Conservation (phyloP, 2,329 filamentous ascomycete genomes). For the Canariomyces notabilis region DNA sequence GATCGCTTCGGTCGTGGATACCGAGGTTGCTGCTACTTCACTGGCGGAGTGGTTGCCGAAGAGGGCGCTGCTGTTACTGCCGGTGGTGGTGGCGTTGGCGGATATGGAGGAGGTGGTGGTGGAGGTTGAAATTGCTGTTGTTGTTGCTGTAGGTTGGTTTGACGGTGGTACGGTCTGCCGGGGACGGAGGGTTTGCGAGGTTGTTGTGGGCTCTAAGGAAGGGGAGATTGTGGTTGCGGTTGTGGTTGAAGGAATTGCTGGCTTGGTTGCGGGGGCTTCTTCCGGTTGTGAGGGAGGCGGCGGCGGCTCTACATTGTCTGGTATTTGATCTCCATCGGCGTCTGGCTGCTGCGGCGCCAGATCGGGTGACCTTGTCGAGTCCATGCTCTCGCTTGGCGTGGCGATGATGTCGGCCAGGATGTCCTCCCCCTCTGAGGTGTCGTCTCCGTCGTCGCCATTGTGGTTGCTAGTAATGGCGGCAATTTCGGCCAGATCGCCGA, state of each 20-base stretch:
- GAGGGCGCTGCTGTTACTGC: slow-evolving; percentile 19
- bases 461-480: slow-evolving; percentile 32
- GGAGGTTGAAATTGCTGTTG: background rate
- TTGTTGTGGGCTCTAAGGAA: slow-evolving; percentile 19
- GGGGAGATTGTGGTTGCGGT: background rate
- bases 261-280: slow-evolving; percentile 5
- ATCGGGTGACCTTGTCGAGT: slow-evolving; percentile 32
- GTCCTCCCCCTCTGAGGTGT: slow-evolving; percentile 53
- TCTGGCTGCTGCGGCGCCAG: slow-evolving; percentile 21
- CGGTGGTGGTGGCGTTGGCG: no score
- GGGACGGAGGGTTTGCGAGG: slow-evolving; percentile 32
- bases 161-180: slow-evolving; percentile 15
- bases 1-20: slow-evolving; percentile 61
- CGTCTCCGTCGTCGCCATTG: slow-evolving; percentile 34
- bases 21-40: slow-evolving; percentile 24
- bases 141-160: slow-evolving; percentile 6
- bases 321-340: slow-evolving; percentile 11
- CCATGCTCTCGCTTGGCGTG: slow-evolving; percentile 50
- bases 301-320: slow-evolving; percentile 1
- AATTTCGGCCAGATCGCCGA: slow-evolving; percentile 64
- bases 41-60: slow-evolving; percentile 25
- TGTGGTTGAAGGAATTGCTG: background rate
- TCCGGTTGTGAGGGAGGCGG: slow-evolving; percentile 1
- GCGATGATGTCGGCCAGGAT: slow-evolving; percentile 50
- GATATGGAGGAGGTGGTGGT: slow-evolving; percentile 8